phyloP scores from a whole-genome alignment of 2,329 filamentous ascomycete genomes.

The Penicillium palitans region DNA sequence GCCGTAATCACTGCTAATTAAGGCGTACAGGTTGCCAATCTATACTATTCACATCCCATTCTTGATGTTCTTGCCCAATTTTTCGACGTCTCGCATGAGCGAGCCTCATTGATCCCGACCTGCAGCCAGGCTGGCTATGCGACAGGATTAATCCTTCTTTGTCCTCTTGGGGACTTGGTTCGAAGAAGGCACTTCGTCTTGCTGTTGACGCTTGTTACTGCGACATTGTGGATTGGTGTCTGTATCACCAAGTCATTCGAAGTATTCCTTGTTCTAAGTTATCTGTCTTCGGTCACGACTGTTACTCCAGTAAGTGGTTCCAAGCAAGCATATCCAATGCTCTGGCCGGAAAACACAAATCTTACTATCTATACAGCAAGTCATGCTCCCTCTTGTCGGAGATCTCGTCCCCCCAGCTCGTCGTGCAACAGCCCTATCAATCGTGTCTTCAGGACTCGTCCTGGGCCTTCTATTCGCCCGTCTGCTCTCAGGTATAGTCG shows the following conservation, averaged over 20 bases:
- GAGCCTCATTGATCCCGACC: constrained; percentile 68
- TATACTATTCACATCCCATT: constrained; percentile 81
- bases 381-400: constrained; percentile 78
- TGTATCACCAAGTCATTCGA: constrained; percentile 67
- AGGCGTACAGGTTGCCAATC: constrained; percentile 65
- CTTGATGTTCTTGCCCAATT: constrained; percentile 71
- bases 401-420: constrained; percentile 71
- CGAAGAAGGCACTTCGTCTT: constrained; percentile 69
- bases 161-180: constrained; percentile 71
- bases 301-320: constrained; percentile 61
- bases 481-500: constrained; percentile 71
- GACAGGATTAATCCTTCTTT: constrained; percentile 69
- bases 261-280: constrained; percentile 69
- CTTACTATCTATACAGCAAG: constrained; percentile 42
- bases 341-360: no score
- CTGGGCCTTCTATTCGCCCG: constrained; percentile 76
- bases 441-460: constrained; percentile 73
- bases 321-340: background rate
- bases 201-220: constrained; percentile 65
- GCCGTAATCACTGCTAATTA: background rate
- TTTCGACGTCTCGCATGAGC: constrained; percentile 69
- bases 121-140: constrained; percentile 80
- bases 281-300: constrained; percentile 72
- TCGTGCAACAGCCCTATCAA: constrained; percentile 68
- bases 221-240: constrained; percentile 66